Percentiles rank a stretch among this genome's conserved stretches.
Conservation (phyloP, 768 basidiomycete genomes). For the Hygrocybe punicea region DNA sequence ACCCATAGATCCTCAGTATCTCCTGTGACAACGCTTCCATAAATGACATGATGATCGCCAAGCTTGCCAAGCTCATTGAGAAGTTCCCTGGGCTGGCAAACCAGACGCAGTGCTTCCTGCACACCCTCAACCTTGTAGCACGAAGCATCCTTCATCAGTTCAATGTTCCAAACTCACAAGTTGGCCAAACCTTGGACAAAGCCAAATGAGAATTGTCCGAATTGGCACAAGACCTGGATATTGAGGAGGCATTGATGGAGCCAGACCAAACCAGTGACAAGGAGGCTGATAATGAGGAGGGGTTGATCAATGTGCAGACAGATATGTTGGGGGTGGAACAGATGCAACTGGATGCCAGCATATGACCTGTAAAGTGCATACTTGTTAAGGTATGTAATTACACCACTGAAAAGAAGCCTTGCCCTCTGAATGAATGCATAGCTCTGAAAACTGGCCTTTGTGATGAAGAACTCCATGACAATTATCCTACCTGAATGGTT, state of each 20-base stretch:
- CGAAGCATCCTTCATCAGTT: slow-evolving; percentile 33
- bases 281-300: slow-evolving; percentile 8
- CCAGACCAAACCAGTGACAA: neutral
- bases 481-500: slow-evolving; percentile 33
- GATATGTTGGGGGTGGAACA: neutral
- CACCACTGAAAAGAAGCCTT: neutral
- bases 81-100: slow-evolving; percentile 24
- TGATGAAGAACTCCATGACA: slow-evolving; percentile 29
- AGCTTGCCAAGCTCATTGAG: slow-evolving; percentile 19
- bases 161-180: slow-evolving; percentile 21
- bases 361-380: slow-evolving; percentile 2
- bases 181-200: neutral
- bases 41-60: slow-evolving; percentile 35
- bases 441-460: slow-evolving; percentile 22
- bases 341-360: neutral
- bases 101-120: slow-evolving; percentile 36
- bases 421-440: slow-evolving; percentile 5
- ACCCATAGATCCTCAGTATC: slow-evolving; percentile 28
- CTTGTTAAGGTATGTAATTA: slow-evolving; percentile 13
- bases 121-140: slow-evolving; percentile 38
- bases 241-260: neutral
- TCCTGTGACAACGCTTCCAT: slow-evolving; percentile 36
- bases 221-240: neutral
- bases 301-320: neutral
- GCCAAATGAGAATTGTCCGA: neutral